phyloP scores from a whole-genome alignment of 2,329 filamentous ascomycete species.

The Apiospora aurea region DNA sequence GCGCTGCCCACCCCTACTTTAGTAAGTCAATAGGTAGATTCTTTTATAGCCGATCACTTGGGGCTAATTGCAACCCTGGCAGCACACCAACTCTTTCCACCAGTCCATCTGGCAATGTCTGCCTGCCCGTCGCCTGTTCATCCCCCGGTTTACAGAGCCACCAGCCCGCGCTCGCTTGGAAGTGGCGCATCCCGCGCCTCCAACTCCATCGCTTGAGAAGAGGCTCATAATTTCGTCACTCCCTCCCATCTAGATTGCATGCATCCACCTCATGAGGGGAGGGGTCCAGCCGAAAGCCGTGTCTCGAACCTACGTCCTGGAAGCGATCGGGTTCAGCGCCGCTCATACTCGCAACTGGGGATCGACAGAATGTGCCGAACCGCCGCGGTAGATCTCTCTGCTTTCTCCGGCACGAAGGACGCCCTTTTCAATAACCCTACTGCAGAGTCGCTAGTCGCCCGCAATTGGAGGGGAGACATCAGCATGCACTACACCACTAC shows the following conservation, averaged over 20 bases:
- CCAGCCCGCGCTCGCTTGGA: neutral
- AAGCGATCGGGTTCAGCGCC: neutral
- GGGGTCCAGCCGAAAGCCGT: neutral
- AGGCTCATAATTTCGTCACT: slow-evolving; percentile 7
- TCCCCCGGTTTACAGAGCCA: neutral
- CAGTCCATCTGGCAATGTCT: neutral
- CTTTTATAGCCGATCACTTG: slow-evolving; percentile 9
- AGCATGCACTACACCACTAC: slow-evolving; percentile 3
- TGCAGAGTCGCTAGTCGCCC: neutral
- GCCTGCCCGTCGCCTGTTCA: neutral
- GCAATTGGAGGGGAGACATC: neutral
- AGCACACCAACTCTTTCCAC: neutral
- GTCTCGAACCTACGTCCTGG: slow-evolving; percentile 9
- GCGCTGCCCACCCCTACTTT: neutral
- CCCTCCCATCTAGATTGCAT: slow-evolving; percentile 3
- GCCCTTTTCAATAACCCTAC: neutral
- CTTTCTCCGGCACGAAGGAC: neutral
- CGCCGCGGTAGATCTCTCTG: slow-evolving; percentile 1
- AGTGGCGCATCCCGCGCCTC: slow-evolving; percentile 17
- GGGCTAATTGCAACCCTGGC: slow-evolving; percentile 2
- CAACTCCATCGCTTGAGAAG: neutral
- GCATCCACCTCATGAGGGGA: slow-evolving; percentile 10
- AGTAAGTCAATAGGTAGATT: slow-evolving; percentile 1
- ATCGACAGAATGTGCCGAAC: neutral
- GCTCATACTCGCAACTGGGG: neutral